A percentile compares a stretch with the other conserved stretches of the same genome.
These are phyloP conservation scores for Pseudoneurospora amorphoporcata DNA, from an alignment of 495 filamentous ascomycete species.

Conservation along the genomic window DNA sequence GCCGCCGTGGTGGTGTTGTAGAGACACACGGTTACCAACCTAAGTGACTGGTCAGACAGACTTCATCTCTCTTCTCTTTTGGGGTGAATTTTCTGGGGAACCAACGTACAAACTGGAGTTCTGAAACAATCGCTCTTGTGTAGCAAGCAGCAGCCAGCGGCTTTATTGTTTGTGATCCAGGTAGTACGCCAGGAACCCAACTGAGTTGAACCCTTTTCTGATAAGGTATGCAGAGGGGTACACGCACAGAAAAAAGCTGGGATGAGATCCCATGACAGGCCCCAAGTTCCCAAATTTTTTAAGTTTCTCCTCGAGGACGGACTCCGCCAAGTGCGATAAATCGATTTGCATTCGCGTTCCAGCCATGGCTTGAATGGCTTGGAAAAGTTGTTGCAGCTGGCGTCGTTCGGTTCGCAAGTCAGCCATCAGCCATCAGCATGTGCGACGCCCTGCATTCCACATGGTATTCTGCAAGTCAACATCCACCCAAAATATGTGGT, in stretches of 20 bases:
- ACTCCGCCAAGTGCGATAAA: not conserved
- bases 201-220: not conserved
- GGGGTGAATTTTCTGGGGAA: not conserved
- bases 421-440: not conserved
- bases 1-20: not conserved
- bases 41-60: not conserved
- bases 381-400: not conserved
- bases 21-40: not conserved
- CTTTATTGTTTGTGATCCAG: not conserved
- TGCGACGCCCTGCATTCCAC: not conserved
- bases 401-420: not conserved
- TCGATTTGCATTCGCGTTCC: not conserved
- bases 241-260: not conserved
- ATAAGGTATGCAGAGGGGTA: not conserved
- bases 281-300: not conserved
- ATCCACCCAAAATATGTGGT: not conserved
- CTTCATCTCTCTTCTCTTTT: not conserved
- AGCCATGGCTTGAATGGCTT: not conserved
- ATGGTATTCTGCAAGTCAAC: not conserved
- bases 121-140: not conserved
- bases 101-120: not conserved
- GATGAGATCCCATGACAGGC: not conserved
- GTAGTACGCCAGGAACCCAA: not conserved
- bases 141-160: not conserved
- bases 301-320: not conserved